These are phyloP conservation scores for Heliocybe sulcata DNA, from an alignment of 1,284 basidiomycete genomes.

Conservation along the genomic window DNA sequence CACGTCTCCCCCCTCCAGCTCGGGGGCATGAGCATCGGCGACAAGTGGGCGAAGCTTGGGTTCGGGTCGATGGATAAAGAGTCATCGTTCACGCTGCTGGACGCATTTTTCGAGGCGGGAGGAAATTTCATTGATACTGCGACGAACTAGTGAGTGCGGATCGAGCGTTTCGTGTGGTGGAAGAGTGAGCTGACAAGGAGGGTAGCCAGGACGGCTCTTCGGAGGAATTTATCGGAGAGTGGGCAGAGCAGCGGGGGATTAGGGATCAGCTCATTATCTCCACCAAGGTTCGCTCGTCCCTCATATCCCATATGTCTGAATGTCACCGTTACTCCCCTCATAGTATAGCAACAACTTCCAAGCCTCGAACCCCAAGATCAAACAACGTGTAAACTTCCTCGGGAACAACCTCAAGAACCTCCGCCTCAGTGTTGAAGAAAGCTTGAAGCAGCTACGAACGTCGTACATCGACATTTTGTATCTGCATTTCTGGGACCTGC, in stretches of 20 bases:
- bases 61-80: slow-evolving; percentile 17
- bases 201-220: slow-evolving; percentile 24
- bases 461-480: slow-evolving; percentile 47
- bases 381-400: slow-evolving; percentile 31
- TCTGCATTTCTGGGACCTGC: slow-evolving; percentile 48
- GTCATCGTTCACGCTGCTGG: slow-evolving; percentile 18
- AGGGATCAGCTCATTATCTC: slow-evolving; percentile 28
- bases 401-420: slow-evolving; percentile 44
- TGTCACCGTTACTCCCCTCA: background rate
- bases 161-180: background rate
- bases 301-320: background rate
- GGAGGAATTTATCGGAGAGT: slow-evolving; percentile 30
- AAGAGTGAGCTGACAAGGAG: no score
- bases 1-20: slow-evolving; percentile 39
- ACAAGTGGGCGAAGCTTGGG: slow-evolving; percentile 24
- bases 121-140: slow-evolving; percentile 16
- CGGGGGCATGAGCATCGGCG: slow-evolving; percentile 36
- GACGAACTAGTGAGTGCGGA: slow-evolving; percentile 15
- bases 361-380: slow-evolving; percentile 13
- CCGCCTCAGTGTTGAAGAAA: slow-evolving; percentile 34
- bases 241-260: slow-evolving; percentile 24
- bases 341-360: slow-evolving; percentile 30
- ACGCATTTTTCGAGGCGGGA: slow-evolving; percentile 15
- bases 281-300: slow-evolving; percentile 18
- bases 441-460: slow-evolving; percentile 50